Conservation (phyloP, 225 moss, liverwort and hornwort genomes). For the Lunularia cruciata region DNA sequence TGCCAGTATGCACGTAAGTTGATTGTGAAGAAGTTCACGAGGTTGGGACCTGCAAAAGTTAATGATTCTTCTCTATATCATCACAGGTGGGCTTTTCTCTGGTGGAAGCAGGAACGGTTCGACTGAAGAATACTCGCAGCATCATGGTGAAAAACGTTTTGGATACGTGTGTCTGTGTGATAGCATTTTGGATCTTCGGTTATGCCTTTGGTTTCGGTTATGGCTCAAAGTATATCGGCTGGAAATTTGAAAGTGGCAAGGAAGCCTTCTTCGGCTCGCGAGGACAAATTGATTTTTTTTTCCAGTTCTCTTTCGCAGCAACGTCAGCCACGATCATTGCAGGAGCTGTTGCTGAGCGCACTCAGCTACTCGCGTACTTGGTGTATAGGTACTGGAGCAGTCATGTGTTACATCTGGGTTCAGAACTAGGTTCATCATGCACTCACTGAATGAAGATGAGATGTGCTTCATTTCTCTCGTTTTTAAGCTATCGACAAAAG, state of each 20-base stretch:
- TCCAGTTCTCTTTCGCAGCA: constrained; percentile 46
- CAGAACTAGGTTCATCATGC: background rate
- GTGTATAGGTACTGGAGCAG: constrained; percentile 40
- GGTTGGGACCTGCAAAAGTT: too few species aligned
- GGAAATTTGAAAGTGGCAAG: constrained; percentile 35
- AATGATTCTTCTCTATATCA: background rate
- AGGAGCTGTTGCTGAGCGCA: constrained; percentile 47
- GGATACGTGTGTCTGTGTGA: constrained; percentile 46
- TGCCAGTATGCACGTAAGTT: too few species aligned
- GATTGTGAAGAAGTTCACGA: too few species aligned
- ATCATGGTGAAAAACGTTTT: constrained; percentile 53
- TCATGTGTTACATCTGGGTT: background rate
- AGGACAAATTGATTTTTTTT: constrained; percentile 42
- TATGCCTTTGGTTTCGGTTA: constrained; percentile 46
- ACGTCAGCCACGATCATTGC: constrained; percentile 50
- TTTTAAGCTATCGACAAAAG: background rate
- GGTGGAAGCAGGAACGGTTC: constrained; percentile 44
- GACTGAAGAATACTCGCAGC: constrained; percentile 48
- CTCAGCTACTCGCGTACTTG: constrained; percentile 45
- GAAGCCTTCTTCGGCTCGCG: constrained; percentile 38
- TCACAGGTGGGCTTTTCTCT: constrained; percentile 47
- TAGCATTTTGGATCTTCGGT: constrained; percentile 47
- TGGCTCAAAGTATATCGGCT: constrained; percentile 38
- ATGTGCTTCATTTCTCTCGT: background rate
- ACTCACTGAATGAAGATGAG: background rate